phyloP scores from a whole-genome alignment of 2,329 filamentous ascomycete species.

The Fusarium sp. region DNA sequence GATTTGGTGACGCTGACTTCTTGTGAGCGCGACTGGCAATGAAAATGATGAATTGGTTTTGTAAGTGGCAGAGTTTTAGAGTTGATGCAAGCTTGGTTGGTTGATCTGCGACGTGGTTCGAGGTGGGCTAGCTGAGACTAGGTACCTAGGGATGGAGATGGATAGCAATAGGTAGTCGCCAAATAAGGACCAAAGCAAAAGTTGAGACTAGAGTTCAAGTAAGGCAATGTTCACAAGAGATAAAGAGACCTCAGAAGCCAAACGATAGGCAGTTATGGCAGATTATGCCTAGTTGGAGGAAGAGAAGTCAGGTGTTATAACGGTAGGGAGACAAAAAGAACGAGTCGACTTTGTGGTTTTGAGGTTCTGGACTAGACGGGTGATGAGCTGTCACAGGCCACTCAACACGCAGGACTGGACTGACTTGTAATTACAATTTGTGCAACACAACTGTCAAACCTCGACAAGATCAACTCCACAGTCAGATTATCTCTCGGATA shows the following conservation, averaged over 20 bases:
- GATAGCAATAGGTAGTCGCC: slow-evolving; percentile 13
- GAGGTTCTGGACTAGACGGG: slow-evolving; percentile 7
- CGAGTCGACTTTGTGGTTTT: slow-evolving; percentile 20
- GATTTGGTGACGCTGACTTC: slow-evolving; percentile 5
- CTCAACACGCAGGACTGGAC: background rate
- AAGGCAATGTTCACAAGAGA: background rate
- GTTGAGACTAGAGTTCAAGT: background rate
- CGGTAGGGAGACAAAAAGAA: background rate
- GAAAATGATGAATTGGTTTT: slow-evolving; percentile 7
- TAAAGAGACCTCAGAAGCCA: background rate
- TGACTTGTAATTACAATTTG: slow-evolving; percentile 14
- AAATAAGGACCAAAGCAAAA: slow-evolving; percentile 5
- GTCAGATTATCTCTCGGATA: slow-evolving; percentile 1
- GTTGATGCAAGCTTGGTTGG: slow-evolving; percentile 18
- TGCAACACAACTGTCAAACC: slow-evolving; percentile 13
- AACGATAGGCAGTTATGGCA: background rate
- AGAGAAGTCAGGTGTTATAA: slow-evolving; percentile 27
- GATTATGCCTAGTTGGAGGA: background rate
- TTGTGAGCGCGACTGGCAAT: slow-evolving; percentile 4
- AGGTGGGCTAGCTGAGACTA: background rate
- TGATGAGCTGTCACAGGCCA: slow-evolving; percentile 33
- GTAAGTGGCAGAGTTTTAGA: slow-evolving; percentile 24
- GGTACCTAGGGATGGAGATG: background rate
- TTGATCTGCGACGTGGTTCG: slow-evolving; percentile 17
- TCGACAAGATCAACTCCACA: slow-evolving; percentile 23